Evolutionary conservation across 306 rosid genomes (phyloP).

Genomic region (Quercus mongolica): DNA sequence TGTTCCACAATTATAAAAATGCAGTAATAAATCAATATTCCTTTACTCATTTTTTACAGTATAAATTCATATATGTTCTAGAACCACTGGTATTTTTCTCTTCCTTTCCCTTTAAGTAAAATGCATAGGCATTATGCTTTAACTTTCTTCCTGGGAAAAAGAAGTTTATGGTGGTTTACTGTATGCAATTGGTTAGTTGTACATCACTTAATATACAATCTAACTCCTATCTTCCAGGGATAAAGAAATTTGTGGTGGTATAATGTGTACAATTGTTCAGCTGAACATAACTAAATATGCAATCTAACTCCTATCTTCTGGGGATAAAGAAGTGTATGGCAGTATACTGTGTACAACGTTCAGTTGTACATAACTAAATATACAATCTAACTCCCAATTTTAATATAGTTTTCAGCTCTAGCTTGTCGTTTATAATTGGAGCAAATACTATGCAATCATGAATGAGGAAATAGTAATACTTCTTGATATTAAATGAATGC

Average conservation of each 20-base stretch:
- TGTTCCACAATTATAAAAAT: constrained; percentile 65
- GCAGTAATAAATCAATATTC: background rate
- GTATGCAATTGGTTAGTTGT: background rate
- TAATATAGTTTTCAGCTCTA: too few species aligned
- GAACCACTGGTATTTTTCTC: background rate
- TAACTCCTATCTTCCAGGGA: too few species aligned
- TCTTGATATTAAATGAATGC: too few species aligned
- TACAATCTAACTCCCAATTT: too few species aligned
- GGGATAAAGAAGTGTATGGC: background rate
- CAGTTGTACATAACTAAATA: background rate
- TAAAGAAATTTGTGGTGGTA: too few species aligned
- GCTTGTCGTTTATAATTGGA: too few species aligned
- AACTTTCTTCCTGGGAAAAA: background rate
- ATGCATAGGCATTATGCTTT: background rate
- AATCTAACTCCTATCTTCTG: background rate
- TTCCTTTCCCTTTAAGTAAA: background rate
- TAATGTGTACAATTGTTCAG: too few species aligned
- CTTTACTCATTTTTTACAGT: background rate
- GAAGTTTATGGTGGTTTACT: background rate
- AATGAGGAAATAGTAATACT: too few species aligned
- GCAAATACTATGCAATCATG: too few species aligned
- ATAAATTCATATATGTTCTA: background rate
- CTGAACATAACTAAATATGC: too few species aligned
- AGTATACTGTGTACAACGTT: background rate
- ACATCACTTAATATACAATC: too few species aligned